Evolutionary conservation across 192 early-diverging fungal genomes (phyloP), one percentile per base, ranked within the genome.

Genomic region (Coemansia sp.): DNA sequence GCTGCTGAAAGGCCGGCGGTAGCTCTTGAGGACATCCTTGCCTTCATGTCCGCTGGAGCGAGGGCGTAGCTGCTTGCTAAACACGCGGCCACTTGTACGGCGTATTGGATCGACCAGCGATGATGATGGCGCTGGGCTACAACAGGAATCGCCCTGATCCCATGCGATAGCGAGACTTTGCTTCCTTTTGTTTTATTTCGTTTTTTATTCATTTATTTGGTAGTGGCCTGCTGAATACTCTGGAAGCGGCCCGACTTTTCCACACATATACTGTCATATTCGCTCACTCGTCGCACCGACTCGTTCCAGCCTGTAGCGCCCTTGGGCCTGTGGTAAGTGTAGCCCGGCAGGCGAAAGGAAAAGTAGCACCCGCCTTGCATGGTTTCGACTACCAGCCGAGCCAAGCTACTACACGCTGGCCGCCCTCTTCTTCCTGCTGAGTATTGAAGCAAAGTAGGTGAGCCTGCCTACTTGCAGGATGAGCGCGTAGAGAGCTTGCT

Each of bases 21-120:
- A 6, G 54, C 70, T 3, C 62, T 78, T 4, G 76, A 78, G 42
- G 76, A 78, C 22, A 46, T 78, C 10, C 70, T 78, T n/a, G 62
- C 69, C n/a, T 78, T 78, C 33, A 36, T 62, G 50, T 78, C 76
- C 2, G 56, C 70, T 0, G 76, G 76, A 21, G 33, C 21, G 8
- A 50, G 24, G 14, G 17, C 59, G 7, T 72, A 62, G 42, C 19
- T 24, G 29, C 33, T 18, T 50, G 40, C 33, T 50, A n/a, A n/a
- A 7, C 29, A 32, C 29, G 29, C 29, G 29, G n/a, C n/a, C n/a
- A n/a, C n/a, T n/a, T n/a, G n/a, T n/a, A n/a, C n/a, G n/a, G n/a
- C n/a, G n/a, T n/a, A n/a, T n/a, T 22, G 44, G 44, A 46, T 46
- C 22, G 44, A 21, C 46, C 24, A 7, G 46, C 46, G 46, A n/a